Conservation (phyloP, 345 rosid genomes). For the Raphanus sativus region DNA sequence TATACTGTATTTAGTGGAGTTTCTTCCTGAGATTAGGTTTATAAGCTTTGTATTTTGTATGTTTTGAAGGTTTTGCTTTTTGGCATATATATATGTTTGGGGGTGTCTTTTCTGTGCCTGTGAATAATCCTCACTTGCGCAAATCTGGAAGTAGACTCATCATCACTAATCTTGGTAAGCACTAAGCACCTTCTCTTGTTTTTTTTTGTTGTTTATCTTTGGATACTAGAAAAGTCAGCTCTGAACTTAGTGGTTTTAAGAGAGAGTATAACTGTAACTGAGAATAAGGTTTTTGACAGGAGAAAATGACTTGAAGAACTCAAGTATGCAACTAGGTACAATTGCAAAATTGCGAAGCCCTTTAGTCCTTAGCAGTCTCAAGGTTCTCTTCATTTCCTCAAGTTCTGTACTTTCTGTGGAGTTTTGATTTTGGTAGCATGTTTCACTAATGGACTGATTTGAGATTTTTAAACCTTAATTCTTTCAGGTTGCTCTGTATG, state of each 20-base stretch:
- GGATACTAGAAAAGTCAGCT: not conserved
- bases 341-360: conserved; percentile 70
- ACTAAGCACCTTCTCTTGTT: conserved; percentile 18
- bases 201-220: not conserved
- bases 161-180: conserved; percentile 66
- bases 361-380: conserved; percentile 67
- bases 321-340: conserved; percentile 45
- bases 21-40: conserved; percentile 1
- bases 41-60: not conserved
- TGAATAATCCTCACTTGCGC: conserved; percentile 75
- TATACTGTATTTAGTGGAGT: not conserved
- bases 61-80: conserved; percentile 22
- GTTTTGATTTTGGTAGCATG: too few relatives aligned
- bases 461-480: conserved; percentile 22
- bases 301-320: conserved; percentile 49
- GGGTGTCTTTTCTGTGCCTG: conserved; percentile 49
- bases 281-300: conserved; percentile 53
- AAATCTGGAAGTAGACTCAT: conserved; percentile 77
- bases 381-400: conserved; percentile 49
- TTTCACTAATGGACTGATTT: not conserved
- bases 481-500: conserved; percentile 77
- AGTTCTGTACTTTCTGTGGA: not conserved
- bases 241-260: conserved; percentile 1
- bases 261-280: conserved; percentile 15
- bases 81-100: conserved; percentile 69